Base-by-base conservation (phyloP, 1,284 basidiomycete species). In the Austropuccinia psidii region DNA sequence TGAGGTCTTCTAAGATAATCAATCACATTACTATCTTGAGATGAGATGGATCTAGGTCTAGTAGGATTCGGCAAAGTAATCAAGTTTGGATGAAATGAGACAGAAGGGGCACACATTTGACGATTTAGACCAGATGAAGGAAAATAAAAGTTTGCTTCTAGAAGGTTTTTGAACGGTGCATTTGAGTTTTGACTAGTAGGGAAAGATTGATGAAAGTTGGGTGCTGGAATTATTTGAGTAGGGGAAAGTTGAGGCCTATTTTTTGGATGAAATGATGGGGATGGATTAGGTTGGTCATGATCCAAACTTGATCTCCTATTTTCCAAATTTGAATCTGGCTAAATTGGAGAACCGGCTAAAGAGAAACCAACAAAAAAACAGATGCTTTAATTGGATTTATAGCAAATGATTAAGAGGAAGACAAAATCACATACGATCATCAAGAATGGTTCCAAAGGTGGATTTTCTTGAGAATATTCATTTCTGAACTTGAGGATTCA, bases 401-500 rank as follows among this genome's bases (percentile, higher is more conserved):
- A 29, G 31, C 3, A 7, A n/a, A 7, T 61, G 15, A 61, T 9
- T n/a, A 61, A 61, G 31, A 41, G 58, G 24, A 27, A 27, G 9
- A 27, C 21, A 15, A 33, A 41, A 47, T 49, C 27, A 41, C n/a
- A n/a, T n/a, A 47, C 75, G 72, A 4, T 76, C 72, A 24, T 76
- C 75, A 7, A 52, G 69, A 72, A 47, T 33, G 68, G 31, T 60
- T 69, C 39, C 19, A 72, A 50, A 9, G 66, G 35, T 66, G 67
- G 62, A 21, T 73, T 45, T 33, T 75, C 74, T 27, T 69, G 57
- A 37, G 74, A 75, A 67, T 72, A 72, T 41, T 72, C 43, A 50
- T 31, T 72, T 11, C 69, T 29, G 41, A 58, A 57, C 45, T 49
- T 72, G 13, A 35, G 55, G n/a, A 72, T n/a, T n/a, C n/a, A 47